phyloP scores from a whole-genome alignment of 345 rosid species.

The Carallia brachiata region DNA sequence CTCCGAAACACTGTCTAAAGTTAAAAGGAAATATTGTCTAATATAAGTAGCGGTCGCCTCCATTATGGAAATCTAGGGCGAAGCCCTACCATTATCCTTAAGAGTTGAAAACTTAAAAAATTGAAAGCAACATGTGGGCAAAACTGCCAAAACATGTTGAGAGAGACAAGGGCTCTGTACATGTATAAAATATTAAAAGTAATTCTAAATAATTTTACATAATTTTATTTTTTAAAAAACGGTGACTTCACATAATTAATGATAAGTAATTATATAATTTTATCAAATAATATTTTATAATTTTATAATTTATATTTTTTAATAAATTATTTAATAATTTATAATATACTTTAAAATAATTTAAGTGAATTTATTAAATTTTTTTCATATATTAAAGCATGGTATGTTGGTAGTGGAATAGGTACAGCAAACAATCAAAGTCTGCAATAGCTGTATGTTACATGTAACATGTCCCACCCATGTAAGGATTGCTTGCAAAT shows the following conservation, averaged over 20 bases:
- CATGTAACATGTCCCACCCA: background rate
- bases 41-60: no score
- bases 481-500: background rate
- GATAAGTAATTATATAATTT: no score
- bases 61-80: background rate
- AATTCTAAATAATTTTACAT: no score
- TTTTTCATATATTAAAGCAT: background rate
- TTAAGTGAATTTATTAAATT: no score
- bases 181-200: background rate
- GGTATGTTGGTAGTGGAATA: background rate
- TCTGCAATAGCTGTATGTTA: background rate
- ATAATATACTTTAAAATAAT: no score
- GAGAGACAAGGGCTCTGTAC: background rate
- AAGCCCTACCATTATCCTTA: background rate
- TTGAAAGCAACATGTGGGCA: slow-evolving; percentile 1
- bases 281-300: no score
- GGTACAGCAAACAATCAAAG: background rate
- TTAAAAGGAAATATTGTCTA: no score
- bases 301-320: no score
- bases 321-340: no score
- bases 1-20: no score
- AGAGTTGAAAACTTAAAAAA: background rate
- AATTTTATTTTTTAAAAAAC: no score
- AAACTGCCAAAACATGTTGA: background rate
- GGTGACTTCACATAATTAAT: no score